Evolutionary conservation across 495 filamentous ascomycete species (phyloP).

Genomic region (Podospora pseudoanserina): DNA sequence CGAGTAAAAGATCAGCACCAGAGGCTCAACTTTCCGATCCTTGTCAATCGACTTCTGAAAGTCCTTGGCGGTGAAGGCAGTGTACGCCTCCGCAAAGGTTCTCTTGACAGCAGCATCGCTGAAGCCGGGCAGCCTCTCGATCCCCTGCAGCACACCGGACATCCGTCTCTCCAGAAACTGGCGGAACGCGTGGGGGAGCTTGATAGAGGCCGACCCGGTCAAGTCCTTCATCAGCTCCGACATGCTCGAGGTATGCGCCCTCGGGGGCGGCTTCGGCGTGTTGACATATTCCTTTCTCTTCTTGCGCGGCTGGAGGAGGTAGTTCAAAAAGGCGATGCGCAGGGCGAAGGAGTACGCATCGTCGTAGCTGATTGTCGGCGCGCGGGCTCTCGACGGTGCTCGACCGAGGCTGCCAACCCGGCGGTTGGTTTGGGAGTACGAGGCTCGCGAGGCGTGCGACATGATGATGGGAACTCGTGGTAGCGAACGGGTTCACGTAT

Average conservation of each 20-base stretch:
- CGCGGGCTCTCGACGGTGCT: slow-evolving; percentile 37
- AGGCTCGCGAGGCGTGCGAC: slow-evolving; percentile 41
- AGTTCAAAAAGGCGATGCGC: slow-evolving; percentile 85
- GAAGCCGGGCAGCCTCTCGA: slow-evolving; percentile 66
- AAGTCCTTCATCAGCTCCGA: slow-evolving; percentile 60
- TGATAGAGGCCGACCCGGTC: slow-evolving; percentile 38
- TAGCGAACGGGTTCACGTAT: slow-evolving; percentile 12
- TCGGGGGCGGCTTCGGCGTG: slow-evolving; percentile 55
- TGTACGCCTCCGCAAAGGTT: slow-evolving; percentile 82
- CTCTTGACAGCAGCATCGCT: slow-evolving; percentile 83
- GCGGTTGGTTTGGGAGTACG: slow-evolving; percentile 35
- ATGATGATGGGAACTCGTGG: slow-evolving; percentile 38
- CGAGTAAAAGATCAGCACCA: slow-evolving; percentile 84
- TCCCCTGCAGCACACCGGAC: slow-evolving; percentile 75
- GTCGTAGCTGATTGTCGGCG: slow-evolving; percentile 49
- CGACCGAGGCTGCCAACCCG: slow-evolving; percentile 45
- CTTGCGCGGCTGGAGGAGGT: slow-evolving; percentile 86
- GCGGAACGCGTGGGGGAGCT: slow-evolving; percentile 53
- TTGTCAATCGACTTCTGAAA: slow-evolving; percentile 88
- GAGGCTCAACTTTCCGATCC: slow-evolving; percentile 86
- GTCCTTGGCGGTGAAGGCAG: slow-evolving; percentile 67
- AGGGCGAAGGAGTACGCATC: slow-evolving; percentile 89
- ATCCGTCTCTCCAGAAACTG: slow-evolving; percentile 73
- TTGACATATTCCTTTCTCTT: slow-evolving; percentile 81
- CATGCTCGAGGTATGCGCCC: slow-evolving; percentile 67